Percentiles rank a stretch among this genome's conserved stretches.
Conservation (phyloP, 2,329 filamentous ascomycete genomes). For the Aureobasidium musti region DNA sequence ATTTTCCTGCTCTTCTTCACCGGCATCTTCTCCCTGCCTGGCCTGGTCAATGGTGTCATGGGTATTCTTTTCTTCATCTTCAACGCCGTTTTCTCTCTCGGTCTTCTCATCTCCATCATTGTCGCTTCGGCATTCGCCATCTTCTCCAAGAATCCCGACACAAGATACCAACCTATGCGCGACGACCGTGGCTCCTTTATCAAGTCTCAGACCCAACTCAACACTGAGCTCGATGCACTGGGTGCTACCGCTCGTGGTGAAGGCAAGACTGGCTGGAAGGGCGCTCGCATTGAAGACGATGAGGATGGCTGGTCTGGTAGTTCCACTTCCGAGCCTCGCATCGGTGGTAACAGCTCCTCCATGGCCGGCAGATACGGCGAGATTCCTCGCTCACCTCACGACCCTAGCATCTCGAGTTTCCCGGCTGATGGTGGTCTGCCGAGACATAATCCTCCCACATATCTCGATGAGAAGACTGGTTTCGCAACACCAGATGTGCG, state of each 20-base stretch:
- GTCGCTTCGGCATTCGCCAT: conserved; percentile 77
- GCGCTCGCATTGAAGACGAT: conserved; percentile 69
- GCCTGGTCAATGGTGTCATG: conserved; percentile 81
- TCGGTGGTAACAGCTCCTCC: conserved; percentile 43
- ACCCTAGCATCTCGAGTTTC: conserved; percentile 30
- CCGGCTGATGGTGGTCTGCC: conserved; percentile 27
- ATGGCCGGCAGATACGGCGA: conserved; percentile 42
- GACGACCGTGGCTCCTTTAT: conserved; percentile 97
- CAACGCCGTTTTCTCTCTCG: conserved; percentile 80
- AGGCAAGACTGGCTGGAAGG: conserved; percentile 48
- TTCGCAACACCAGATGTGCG: conserved; percentile 24
- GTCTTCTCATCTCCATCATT: conserved; percentile 80
- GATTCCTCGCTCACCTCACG: conserved; percentile 31
- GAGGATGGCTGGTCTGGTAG: conserved; percentile 66
- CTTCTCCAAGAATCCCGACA: conserved; percentile 90
- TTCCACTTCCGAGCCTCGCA: conserved; percentile 48
- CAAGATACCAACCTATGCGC: conserved; percentile 92
- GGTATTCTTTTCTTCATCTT: conserved; percentile 86
- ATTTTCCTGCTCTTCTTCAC: conserved; percentile 90
- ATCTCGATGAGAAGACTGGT: conserved; percentile 28
- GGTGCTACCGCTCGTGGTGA: conserved; percentile 87
- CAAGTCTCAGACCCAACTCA: conserved; percentile 87
- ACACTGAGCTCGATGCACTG: conserved; percentile 85
- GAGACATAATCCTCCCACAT: conserved; percentile 32
- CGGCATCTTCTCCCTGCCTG: conserved; percentile 79